These are phyloP conservation scores for Rhodamnia argentea DNA, from an alignment of 345 rosid genomes.

Conservation along the genomic window DNA sequence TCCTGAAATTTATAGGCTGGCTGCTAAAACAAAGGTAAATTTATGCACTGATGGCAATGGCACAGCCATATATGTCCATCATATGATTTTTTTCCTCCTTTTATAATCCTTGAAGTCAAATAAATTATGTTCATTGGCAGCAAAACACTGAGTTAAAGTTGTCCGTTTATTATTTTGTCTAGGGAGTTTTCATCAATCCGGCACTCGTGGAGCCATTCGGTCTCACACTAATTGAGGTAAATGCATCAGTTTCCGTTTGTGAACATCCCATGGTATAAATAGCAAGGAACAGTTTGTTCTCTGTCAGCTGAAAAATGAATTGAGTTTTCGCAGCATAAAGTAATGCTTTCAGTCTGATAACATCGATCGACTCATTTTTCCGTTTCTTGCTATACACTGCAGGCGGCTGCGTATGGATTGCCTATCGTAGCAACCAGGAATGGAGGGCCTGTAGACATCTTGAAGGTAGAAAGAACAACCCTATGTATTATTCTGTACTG, in stretches of 20 bases:
- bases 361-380: background rate
- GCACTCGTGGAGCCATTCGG: constrained; percentile 73
- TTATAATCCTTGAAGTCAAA: background rate
- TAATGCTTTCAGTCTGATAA: background rate
- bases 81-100: background rate
- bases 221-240: constrained; percentile 62
- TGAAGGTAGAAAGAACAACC: constrained; percentile 28
- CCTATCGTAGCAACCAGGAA: constrained; percentile 65
- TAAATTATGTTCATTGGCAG: background rate
- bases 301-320: background rate
- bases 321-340: background rate
- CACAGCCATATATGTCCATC: background rate
- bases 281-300: background rate
- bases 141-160: background rate
- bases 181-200: constrained; percentile 73
- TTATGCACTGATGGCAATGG: background rate
- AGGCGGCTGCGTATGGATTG: constrained; percentile 69
- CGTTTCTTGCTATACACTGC: constrained; percentile 6
- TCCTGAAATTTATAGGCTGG: constrained; percentile 60
- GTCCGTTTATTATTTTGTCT: constrained; percentile 17
- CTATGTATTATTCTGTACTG: background rate
- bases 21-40: constrained; percentile 62
- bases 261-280: background rate
- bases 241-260: background rate
- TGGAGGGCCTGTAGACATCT: constrained; percentile 65